phyloP scores from a whole-genome alignment of 2,329 filamentous ascomycete species.

The Cordyceps sp. region DNA sequence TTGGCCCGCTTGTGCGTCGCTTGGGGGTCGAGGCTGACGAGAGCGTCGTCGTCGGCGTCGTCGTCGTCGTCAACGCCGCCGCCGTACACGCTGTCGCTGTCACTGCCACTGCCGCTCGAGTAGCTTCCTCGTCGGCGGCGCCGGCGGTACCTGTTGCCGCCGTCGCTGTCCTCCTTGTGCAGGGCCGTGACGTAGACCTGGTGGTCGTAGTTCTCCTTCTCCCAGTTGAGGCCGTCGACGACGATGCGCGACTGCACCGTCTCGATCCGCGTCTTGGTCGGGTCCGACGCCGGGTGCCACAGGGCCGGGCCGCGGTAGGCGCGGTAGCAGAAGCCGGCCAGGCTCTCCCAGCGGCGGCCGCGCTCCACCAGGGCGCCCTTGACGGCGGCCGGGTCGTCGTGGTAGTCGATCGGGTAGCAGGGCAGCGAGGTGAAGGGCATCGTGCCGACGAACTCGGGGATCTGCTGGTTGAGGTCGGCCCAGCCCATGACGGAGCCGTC shows the following conservation, averaged over 20 bases:
- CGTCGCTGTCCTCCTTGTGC: background rate
- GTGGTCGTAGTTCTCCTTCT: constrained; percentile 12
- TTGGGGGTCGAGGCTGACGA: no score
- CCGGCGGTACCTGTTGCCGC: background rate
- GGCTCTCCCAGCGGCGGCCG: constrained; percentile 25
- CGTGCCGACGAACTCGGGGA: constrained; percentile 25
- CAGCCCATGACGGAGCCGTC: constrained; percentile 30
- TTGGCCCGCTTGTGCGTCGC: constrained; percentile 7
- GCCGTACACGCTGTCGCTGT: no score
- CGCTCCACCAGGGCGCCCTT: constrained; percentile 17
- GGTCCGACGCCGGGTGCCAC: constrained; percentile 8
- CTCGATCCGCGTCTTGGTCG: constrained; percentile 9
- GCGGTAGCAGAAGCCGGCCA: constrained; percentile 30
- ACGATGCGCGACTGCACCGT: constrained; percentile 14
- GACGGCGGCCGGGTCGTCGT: constrained; percentile 20
- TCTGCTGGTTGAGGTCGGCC: constrained; percentile 14
- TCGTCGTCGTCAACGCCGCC: no score
- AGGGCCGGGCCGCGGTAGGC: constrained; percentile 23
- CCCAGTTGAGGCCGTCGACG: constrained; percentile 14
- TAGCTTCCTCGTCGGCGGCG: background rate
- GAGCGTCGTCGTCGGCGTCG: no score
- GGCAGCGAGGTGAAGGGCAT: constrained; percentile 24
- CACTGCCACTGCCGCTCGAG: no score
- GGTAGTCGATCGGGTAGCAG: constrained; percentile 26
- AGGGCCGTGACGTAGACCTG: constrained; percentile 7